Conservation (phyloP, 208 protist species). For the Trypanosoma grayi region DNA sequence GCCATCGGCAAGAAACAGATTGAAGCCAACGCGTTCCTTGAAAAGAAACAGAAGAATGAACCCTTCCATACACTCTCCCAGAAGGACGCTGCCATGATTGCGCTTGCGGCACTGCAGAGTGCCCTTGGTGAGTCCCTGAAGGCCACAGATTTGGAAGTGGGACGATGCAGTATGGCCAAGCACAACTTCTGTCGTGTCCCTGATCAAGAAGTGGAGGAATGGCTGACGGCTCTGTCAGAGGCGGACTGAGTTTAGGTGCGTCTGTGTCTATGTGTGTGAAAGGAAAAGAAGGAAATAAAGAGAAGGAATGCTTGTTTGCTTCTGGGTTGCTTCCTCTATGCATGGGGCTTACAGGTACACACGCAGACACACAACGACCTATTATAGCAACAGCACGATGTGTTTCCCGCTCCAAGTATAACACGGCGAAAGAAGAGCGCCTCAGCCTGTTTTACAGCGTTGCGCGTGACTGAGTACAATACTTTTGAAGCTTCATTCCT, state of each 20-base stretch:
- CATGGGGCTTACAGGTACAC: too few species aligned
- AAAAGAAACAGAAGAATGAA: conserved; percentile 94
- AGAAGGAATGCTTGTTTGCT: too few species aligned
- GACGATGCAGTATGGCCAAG: conserved; percentile 40
- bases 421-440: too few species aligned
- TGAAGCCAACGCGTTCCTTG: conserved; percentile 95
- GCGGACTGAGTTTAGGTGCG: conserved; percentile 49
- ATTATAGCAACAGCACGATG: not conserved
- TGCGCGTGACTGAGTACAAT: too few species aligned
- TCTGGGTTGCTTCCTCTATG: too few species aligned
- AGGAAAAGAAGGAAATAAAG: too few species aligned
- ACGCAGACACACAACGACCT: too few species aligned
- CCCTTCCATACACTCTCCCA: conserved; percentile 73
- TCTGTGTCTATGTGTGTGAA: not conserved
- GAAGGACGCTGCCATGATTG: conserved; percentile 82
- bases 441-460: too few species aligned
- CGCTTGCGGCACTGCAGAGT: conserved; percentile 75
- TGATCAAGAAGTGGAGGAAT: conserved; percentile 75
- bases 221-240: conserved; percentile 85
- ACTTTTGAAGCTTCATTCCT: conserved; percentile 10
- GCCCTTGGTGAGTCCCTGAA: conserved; percentile 68
- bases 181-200: conserved; percentile 64
- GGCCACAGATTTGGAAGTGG: conserved; percentile 83
- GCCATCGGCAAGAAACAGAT: conserved; percentile 94
- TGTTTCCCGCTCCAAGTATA: too few species aligned